Evolutionary conservation across 192 early-diverging fungal species (phyloP), one percentile per base, ranked within the genome.

Genomic region (Rhizophagus clarus): DNA sequence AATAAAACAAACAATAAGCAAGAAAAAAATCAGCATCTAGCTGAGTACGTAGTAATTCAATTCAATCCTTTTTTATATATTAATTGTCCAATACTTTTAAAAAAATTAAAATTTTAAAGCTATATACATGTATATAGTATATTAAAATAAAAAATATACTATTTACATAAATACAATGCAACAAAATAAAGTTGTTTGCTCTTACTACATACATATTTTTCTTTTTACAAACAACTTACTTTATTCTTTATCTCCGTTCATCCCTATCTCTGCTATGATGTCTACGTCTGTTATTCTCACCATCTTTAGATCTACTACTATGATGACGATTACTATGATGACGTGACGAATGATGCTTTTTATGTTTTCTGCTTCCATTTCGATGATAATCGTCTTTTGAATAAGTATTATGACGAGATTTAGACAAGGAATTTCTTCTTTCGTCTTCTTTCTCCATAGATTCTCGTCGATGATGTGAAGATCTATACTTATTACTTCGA

Each of bases 391-490:
- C 47, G 26, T 76, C 56, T 76, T 62, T 76, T 11, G 74, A 42
- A 32, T 56, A 62, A 34, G 61, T 22, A 76, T 34, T 49, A 31
- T 28, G 26, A 63, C 61, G 74, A 56, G 49, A 56, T 32, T 61
- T 76, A 24, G 74, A 76, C 17, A 20, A 12, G 6, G 60, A 74
- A 29, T 10, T 28, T 61, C 74, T 68, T 34, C 29, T 70, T 14
- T 70, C 68, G 6, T 76, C 74, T 11, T 76, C 74, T 34, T 61
- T 60, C n/a, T 76, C 74, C 8, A 60, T n/a, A 62, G 72, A 74
- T 15, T 29, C 72, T 12, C 42, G 72, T 28, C 72, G 40, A 74
- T 75, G 60, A 62, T 75, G 74, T 29, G 72, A 51, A 15, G 72
- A 51, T 28, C 74, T 56, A 24, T 24, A 76, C 15, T 56, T 73